Percentiles rank a stretch among this genome's conserved stretches.
phyloP scores from a whole-genome alignment of 352 stramenopile genomes.

The Globisporangium barbulae region DNA sequence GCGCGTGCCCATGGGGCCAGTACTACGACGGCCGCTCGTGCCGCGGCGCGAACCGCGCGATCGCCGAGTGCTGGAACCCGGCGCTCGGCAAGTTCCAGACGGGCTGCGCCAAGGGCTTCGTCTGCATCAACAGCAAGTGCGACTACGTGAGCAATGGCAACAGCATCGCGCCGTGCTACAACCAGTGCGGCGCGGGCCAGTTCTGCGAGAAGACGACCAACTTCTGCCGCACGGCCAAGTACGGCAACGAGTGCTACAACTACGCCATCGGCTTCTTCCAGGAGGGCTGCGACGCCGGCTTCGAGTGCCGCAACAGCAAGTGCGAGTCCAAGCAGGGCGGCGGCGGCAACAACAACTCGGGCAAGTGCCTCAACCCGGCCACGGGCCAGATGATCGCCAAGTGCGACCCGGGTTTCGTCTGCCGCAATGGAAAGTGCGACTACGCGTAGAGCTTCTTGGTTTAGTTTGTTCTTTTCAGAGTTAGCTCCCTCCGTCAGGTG shows the following conservation, averaged over 20 bases:
- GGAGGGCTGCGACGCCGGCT: slow-evolving; percentile 8
- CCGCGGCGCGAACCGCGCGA: neutral
- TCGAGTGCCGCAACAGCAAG: slow-evolving; percentile 16
- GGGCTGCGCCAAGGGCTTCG: slow-evolving; percentile 5
- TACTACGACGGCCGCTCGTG: slow-evolving; percentile 2
- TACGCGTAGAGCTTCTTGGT: slow-evolving; percentile 4
- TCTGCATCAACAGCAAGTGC: slow-evolving; percentile 7
- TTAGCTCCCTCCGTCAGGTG: neutral
- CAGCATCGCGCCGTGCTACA: neutral
- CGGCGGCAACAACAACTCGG: neutral
- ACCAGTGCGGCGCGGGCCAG: neutral
- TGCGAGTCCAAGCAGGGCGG: slow-evolving; percentile 7
- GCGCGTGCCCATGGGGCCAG: neutral
- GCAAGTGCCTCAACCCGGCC: slow-evolving; percentile 13
- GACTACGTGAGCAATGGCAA: neutral
- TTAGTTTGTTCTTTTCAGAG: neutral
- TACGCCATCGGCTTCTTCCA: slow-evolving; percentile 14
- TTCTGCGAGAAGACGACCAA: slow-evolving; percentile 12
- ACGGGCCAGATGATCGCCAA: slow-evolving; percentile 16
- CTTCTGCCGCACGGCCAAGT: slow-evolving; percentile 11
- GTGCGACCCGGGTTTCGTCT: slow-evolving; percentile 15
- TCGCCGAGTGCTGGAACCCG: slow-evolving; percentile 3
- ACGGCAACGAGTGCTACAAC: slow-evolving; percentile 11
- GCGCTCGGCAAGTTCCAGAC: slow-evolving; percentile 2
- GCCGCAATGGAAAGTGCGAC: slow-evolving; percentile 15